Evolutionary conservation across 2,329 filamentous ascomycete genomes (phyloP).

Genomic region (Exophiala aquamarina): DNA sequence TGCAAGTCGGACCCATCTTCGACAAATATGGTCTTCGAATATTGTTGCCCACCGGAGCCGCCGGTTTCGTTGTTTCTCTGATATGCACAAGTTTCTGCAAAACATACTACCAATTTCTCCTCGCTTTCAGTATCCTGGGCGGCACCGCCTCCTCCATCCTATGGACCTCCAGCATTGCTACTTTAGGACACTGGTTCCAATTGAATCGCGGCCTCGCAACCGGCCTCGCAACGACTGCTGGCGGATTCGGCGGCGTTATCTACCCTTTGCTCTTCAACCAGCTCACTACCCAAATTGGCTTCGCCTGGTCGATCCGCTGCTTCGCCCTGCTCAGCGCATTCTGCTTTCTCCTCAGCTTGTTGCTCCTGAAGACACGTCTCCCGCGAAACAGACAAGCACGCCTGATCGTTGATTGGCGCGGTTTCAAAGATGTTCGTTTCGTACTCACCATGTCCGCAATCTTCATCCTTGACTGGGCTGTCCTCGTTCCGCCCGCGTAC

Average conservation of each 20-base stretch:
- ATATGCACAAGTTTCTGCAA: conserved; percentile 28
- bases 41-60: conserved; percentile 27
- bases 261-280: conserved; percentile 52
- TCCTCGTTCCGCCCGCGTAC: conserved; percentile 4
- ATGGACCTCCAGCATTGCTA: conserved; percentile 33
- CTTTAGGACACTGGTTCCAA: conserved; percentile 69
- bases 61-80: conserved; percentile 22
- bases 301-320: not conserved
- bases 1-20: conserved; percentile 34
- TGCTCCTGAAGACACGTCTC: not conserved
- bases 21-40: conserved; percentile 31
- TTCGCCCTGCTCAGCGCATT: not conserved
- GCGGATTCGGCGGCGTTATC: conserved; percentile 41
- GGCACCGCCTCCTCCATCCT: conserved; percentile 41
- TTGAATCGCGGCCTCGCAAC: conserved; percentile 73
- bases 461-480: conserved; percentile 6
- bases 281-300: conserved; percentile 24
- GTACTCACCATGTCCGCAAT: conserved; percentile 3
- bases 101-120: conserved; percentile 44
- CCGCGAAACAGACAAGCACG: not conserved
- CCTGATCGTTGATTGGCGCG: not conserved
- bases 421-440: conserved; percentile 2
- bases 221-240: conserved; percentile 64
- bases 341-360: not conserved
- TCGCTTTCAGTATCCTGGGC: conserved; percentile 40